These are phyloP conservation scores for Gymnopilus junonius DNA, from an alignment of 768 basidiomycete species.

Conservation along the genomic window DNA sequence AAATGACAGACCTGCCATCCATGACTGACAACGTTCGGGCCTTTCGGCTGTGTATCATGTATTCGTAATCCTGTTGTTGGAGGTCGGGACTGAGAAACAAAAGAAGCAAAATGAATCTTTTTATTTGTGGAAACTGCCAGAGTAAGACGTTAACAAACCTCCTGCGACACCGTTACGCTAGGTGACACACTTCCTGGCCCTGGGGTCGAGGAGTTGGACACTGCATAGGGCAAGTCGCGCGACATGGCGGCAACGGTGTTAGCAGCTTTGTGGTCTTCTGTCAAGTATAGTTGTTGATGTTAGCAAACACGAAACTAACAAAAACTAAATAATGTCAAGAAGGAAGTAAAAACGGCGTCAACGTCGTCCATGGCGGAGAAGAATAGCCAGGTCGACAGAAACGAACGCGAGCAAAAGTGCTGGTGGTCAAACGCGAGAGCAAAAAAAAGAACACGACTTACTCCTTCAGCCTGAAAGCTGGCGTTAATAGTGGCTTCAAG, in stretches of 20 bases:
- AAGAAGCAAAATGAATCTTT: background rate
- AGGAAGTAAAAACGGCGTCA: background rate
- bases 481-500: background rate
- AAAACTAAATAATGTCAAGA: background rate
- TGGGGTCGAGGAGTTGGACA: background rate
- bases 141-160: background rate
- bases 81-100: background rate
- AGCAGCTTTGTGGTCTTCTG: background rate
- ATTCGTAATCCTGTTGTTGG: background rate
- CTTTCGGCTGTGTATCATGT: conserved; percentile 1
- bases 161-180: background rate
- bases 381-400: background rate
- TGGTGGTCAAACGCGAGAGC: background rate
- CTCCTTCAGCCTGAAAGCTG: background rate
- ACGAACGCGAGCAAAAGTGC: background rate
- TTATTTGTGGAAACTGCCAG: background rate
- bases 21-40: conserved; percentile 1
- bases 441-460: background rate
- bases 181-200: background rate
- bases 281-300: background rate
- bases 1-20: conserved; percentile 18
- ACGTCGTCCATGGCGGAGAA: background rate
- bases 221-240: background rate
- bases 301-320: background rate
- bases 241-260: background rate